A percentile compares a stretch with the other conserved stretches of the same genome.
These are phyloP conservation scores for Leishmania guyanensis DNA, from an alignment of 208 protist species.

Conservation along the genomic window DNA sequence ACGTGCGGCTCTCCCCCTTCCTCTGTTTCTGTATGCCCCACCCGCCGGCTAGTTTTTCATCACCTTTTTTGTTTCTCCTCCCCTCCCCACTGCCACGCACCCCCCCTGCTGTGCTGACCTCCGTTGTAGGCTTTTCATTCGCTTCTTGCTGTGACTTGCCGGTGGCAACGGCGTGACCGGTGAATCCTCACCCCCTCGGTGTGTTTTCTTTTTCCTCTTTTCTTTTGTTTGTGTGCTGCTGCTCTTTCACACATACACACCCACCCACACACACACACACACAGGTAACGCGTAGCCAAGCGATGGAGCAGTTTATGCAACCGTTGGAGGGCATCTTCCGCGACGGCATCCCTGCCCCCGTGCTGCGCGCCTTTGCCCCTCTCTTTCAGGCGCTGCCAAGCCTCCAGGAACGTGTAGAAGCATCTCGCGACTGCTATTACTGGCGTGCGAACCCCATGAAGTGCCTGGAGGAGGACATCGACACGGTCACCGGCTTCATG, in stretches of 20 bases:
- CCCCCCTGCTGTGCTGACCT: background rate
- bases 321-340: slow-evolving; percentile 92
- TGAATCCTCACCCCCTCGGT: background rate
- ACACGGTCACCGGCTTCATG: slow-evolving; percentile 83
- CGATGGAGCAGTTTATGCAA: slow-evolving; percentile 85
- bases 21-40: background rate
- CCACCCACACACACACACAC: no score
- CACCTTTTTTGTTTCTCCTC: background rate
- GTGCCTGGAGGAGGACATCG: slow-evolving; percentile 83
- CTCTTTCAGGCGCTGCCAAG: slow-evolving; percentile 85
- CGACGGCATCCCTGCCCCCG: slow-evolving; percentile 88
- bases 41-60: background rate
- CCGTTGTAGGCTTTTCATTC: background rate
- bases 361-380: slow-evolving; percentile 88
- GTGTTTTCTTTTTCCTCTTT: background rate
- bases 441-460: slow-evolving; percentile 90
- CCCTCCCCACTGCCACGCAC: background rate
- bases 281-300: background rate
- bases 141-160: background rate
- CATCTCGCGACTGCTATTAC: slow-evolving; percentile 88
- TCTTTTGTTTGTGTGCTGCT: background rate
- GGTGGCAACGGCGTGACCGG: background rate
- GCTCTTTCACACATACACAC: background rate
- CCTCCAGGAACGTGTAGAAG: slow-evolving; percentile 69
- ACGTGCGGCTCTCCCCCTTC: no score